A percentile compares a stretch with the other conserved stretches of the same genome.
Evolutionary conservation across 2,329 filamentous ascomycete genomes (phyloP).

Genomic region (Xylaria sp.): DNA sequence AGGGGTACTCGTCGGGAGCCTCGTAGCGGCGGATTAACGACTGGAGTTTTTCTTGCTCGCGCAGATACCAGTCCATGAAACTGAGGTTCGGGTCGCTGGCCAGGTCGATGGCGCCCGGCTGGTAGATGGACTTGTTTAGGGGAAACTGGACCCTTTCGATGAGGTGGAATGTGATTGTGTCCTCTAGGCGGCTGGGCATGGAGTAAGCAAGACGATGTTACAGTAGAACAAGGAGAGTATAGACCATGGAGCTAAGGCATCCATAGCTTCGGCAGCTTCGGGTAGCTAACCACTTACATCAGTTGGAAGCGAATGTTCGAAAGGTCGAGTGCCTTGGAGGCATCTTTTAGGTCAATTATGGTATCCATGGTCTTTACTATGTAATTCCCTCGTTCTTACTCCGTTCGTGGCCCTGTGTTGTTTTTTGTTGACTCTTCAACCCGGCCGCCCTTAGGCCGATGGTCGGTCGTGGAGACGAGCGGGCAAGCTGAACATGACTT

Average conservation of each 20-base stretch:
- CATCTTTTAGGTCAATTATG: conserved; percentile 87
- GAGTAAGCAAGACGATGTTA: conserved; percentile 8
- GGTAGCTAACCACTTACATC: conserved; percentile 69
- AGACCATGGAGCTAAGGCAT: conserved; percentile 12
- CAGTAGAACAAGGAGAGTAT: not conserved
- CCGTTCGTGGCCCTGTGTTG: not conserved
- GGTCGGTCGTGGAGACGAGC: conserved; percentile 10
- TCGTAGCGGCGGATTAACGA: conserved; percentile 95
- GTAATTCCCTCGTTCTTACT: not conserved
- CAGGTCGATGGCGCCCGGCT: conserved; percentile 80
- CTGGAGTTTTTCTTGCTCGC: conserved; percentile 89
- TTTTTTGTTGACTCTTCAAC: conserved; percentile 17
- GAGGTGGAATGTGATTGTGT: conserved; percentile 96
- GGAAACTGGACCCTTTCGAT: conserved; percentile 99
- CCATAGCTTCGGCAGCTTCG: conserved; percentile 7
- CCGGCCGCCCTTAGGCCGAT: conserved; percentile 9
- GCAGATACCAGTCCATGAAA: conserved; percentile 94
- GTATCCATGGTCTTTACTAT: conserved; percentile 76
- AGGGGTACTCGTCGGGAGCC: conserved; percentile 96
- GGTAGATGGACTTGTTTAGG: conserved; percentile 88
- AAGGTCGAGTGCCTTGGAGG: conserved; percentile 86
- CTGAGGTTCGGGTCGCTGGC: conserved; percentile 68
- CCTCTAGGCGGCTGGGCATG: conserved; percentile 82
- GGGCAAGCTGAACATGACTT: conserved; percentile 1
- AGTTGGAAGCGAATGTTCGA: conserved; percentile 92